These are phyloP conservation scores for Mortierella sp. DNA, from an alignment of 371 early-diverging fungal species.

Conservation along the genomic window DNA sequence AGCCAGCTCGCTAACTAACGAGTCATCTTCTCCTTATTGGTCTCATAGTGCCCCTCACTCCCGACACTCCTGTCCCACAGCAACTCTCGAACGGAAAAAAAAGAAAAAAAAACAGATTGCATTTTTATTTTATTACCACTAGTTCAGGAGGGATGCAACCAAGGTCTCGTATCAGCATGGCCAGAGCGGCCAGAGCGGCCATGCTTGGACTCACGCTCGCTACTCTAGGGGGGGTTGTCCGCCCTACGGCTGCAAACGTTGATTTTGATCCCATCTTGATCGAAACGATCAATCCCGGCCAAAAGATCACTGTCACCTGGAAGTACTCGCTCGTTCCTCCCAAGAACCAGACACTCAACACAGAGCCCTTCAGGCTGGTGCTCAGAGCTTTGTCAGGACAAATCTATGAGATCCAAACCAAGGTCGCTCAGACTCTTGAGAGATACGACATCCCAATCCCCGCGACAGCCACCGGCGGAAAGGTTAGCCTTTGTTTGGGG, in stretches of 20 bases:
- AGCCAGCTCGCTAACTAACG: too few species aligned
- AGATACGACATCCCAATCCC: constrained; percentile 16
- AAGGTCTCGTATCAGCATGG: too few species aligned
- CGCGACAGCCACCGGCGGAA: constrained; percentile 22
- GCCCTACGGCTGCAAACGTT: constrained; percentile 25
- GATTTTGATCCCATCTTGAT: constrained; percentile 1
- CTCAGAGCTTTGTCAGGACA: constrained; percentile 36
- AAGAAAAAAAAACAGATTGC: too few species aligned
- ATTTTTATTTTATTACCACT: too few species aligned
- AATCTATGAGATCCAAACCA: constrained; percentile 8
- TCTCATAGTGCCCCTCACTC: too few species aligned
- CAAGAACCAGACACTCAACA: constrained; percentile 1
- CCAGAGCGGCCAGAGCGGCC: not conserved
- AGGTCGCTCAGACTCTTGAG: constrained; percentile 4
- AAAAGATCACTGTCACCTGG: constrained; percentile 18
- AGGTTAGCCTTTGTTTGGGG: constrained; percentile 6
- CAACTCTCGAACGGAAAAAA: too few species aligned
- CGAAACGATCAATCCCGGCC: constrained; percentile 20
- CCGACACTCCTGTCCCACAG: too few species aligned
- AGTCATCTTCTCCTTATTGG: too few species aligned
- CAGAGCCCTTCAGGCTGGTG: constrained; percentile 15
- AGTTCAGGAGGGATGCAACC: too few species aligned
- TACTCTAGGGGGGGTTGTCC: not conserved
- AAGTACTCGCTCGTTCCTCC: not conserved
- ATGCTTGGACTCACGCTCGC: not conserved